Percentiles rank a stretch among this genome's conserved stretches.
Evolutionary conservation across 1,284 basidiomycete genomes (phyloP).

Genomic region (Ustilago vetiveriae): DNA sequence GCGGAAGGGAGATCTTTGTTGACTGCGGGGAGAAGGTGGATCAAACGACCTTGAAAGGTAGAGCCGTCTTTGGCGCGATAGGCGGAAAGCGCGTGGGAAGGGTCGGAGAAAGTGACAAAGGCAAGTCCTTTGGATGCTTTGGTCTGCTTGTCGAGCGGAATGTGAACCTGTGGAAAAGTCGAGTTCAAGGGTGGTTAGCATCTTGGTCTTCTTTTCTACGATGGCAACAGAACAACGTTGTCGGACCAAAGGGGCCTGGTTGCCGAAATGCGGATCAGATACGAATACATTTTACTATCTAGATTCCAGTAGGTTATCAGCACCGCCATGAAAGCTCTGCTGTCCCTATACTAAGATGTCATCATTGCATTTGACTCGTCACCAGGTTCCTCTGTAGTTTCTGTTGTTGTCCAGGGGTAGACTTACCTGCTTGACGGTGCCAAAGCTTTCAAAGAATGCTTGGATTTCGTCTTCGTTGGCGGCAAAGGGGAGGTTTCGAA

Average conservation of each 20-base stretch:
- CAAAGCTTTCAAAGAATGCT: conserved; percentile 77
- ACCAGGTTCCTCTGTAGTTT: no score
- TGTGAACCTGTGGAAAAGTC: conserved; percentile 81
- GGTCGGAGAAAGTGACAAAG: conserved; percentile 79
- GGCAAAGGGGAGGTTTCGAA: conserved; percentile 88
- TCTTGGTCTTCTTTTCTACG: no score
- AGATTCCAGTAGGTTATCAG: conserved; percentile 64
- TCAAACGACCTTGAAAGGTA: conserved; percentile 88
- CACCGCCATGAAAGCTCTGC: conserved; percentile 52
- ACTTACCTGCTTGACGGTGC: conserved; percentile 72
- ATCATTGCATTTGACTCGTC: no score
- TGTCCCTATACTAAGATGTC: conserved; percentile 66
- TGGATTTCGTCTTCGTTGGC: conserved; percentile 79
- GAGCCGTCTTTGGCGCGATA: conserved; percentile 82
- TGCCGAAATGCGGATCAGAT: conserved; percentile 35
- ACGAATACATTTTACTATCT: conserved; percentile 62
- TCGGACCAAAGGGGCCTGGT: no score
- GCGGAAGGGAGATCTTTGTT: conserved; percentile 70
- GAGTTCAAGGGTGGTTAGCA: no score
- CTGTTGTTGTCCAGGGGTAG: not conserved
- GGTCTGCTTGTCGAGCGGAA: conserved; percentile 77
- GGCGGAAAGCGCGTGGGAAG: conserved; percentile 78
- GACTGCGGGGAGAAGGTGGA: conserved; percentile 88
- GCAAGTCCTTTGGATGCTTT: conserved; percentile 77
- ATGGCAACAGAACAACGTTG: conserved; percentile 3